phyloP scores from a whole-genome alignment of 495 filamentous ascomycete species.

The Aspergillus hancockii region DNA sequence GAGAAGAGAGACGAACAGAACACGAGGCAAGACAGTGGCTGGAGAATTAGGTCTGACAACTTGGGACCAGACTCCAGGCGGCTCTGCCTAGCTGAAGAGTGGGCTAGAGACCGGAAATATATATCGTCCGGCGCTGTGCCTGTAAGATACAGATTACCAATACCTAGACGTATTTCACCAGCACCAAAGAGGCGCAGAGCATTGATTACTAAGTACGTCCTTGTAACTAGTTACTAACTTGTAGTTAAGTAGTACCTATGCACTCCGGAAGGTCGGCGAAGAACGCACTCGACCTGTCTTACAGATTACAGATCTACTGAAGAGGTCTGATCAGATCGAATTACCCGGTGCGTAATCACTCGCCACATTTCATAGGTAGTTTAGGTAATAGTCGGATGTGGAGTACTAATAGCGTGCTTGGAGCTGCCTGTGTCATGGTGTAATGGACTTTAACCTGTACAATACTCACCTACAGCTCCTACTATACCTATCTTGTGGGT shows the following conservation, averaged over 20 bases:
- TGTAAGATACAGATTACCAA: conserved; percentile 1
- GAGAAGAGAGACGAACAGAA: conserved; percentile 10
- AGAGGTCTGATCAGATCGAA: too few relatives aligned
- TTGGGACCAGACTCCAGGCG: conserved; percentile 15
- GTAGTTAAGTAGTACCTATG: too few relatives aligned
- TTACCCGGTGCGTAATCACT: not conserved
- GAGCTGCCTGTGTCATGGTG: not conserved
- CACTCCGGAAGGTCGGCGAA: too few relatives aligned
- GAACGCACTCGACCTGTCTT: too few relatives aligned
- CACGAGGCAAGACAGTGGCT: conserved; percentile 12
- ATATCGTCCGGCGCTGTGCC: not conserved
- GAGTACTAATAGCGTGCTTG: not conserved
- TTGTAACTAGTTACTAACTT: not conserved
- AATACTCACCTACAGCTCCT: not conserved
- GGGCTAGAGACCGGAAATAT: not conserved
- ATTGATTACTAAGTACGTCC: not conserved
- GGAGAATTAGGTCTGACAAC: conserved; percentile 13
- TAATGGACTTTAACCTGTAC: not conserved
- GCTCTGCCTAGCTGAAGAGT: conserved; percentile 12
- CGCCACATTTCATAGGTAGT: not conserved
- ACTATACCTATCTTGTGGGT: not conserved
- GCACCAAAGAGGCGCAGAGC: conserved; percentile 1
- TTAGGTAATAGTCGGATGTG: not conserved
- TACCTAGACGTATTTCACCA: conserved; percentile 11
- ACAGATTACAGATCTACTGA: too few relatives aligned